Base-by-base conservation (phyloP, 2,329 filamentous ascomycete species). In the Neofusicoccum umdonicola region DNA sequence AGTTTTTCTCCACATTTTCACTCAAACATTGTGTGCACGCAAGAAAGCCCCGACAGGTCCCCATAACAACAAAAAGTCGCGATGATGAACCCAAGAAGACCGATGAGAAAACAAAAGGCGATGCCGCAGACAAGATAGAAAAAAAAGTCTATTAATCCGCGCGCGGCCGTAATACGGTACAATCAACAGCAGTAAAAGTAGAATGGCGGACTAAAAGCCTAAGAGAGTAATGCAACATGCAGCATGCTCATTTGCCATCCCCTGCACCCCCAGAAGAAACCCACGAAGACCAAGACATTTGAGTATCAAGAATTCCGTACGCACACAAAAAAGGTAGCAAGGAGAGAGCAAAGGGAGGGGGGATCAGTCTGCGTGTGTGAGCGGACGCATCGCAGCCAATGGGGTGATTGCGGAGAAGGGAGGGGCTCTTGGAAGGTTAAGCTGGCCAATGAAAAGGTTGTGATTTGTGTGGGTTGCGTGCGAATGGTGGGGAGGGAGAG, bases 131-230 rank as follows among this genome's bases (percentile, higher is more conserved):
- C 13, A 39, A 15, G 27, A 37, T 17, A 12, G 15, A 39, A 19
- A 39, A 39, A 44, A 15, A 37, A 52, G 50, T 52, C 50, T 52
- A 52, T 52, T 52, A 52, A 52, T 52, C 50, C 50, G 50, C 50
- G 41, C 41, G 8, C 50, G 50, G 50, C 50, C 50, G 50, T 51
- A 51, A 51, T 51, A 51, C 48, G 48, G 48, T 52, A 52, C 50
- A 52, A 39, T 22, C 27, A n/a, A 52, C 51, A 57, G 47, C 47
- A 27, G 47, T 19, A 57, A 27, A 42, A 17, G 7, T 9, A 57
- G 35, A 57, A 6, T 8, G 12, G 19, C 9, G 17, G n/a, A 35
- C 37, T 31, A 42, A 13, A 37, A n/a, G 17, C 4, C n/a, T n/a
- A 12, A 22, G 15, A 34, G 31, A 51, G 48, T 51, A 31, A 52